A percentile compares a stretch with the other conserved stretches of the same genome.
Conservation (phyloP, 306 rosid genomes). For the Prunus fruticosa region DNA sequence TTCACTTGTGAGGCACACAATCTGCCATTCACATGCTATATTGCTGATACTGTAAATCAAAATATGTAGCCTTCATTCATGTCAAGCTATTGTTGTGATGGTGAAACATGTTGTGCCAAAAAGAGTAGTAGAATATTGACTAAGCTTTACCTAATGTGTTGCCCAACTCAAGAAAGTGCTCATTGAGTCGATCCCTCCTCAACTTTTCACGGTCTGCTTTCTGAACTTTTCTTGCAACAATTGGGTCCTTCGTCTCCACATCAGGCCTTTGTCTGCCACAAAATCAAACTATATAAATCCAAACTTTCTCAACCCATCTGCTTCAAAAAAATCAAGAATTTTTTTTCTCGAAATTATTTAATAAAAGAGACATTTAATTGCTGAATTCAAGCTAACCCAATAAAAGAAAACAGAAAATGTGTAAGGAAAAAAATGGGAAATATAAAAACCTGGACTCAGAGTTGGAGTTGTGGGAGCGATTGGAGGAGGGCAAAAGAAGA, state of each 20-base stretch:
- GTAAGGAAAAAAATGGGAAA: not conserved
- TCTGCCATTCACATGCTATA: not conserved
- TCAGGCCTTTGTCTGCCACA: slow-evolving; percentile 49
- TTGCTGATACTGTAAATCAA: not conserved
- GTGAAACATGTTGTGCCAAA: not conserved
- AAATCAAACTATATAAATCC: not conserved
- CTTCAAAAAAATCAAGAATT: not conserved
- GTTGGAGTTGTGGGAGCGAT: slow-evolving; percentile 28
- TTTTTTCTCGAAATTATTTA: not conserved
- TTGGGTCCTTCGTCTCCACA: slow-evolving; percentile 55
- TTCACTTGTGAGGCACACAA: not conserved
- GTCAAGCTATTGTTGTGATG: not conserved
- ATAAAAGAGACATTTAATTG: not conserved
- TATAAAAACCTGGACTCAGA: slow-evolving; percentile 42
- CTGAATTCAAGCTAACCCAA: slow-evolving; percentile 3
- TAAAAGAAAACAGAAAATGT: not conserved
- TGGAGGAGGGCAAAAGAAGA: slow-evolving; percentile 22
- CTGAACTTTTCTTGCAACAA: slow-evolving; percentile 61
- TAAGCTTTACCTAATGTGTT: slow-evolving; percentile 54
- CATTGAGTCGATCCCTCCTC: slow-evolving; percentile 81
- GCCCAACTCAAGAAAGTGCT: slow-evolving; percentile 72
- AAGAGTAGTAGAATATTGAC: not conserved
- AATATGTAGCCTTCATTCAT: not conserved
- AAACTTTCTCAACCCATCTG: not conserved
- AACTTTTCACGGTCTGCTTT: slow-evolving; percentile 95